phyloP scores from a whole-genome alignment of 208 protist species.

The Leptomonas pyrrhocoris region DNA sequence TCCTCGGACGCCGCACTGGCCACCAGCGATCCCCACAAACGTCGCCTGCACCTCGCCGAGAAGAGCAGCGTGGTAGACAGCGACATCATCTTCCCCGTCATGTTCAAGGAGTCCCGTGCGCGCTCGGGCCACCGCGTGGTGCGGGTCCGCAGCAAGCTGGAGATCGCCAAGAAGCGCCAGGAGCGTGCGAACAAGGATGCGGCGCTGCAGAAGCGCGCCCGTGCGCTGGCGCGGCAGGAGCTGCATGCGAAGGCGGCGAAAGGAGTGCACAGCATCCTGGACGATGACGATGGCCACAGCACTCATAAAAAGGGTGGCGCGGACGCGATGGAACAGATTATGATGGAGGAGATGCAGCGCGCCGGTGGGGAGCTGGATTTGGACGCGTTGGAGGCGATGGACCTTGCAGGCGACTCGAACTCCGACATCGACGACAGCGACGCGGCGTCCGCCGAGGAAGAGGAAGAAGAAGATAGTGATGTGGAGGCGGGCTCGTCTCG shows the following conservation, averaged over 20 bases:
- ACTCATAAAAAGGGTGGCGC: conserved; percentile 7
- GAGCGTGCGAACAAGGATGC: conserved; percentile 27
- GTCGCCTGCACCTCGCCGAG: conserved; percentile 20
- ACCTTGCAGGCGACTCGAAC: conserved; percentile 23
- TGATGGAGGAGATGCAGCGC: conserved; percentile 35
- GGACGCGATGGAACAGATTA: conserved; percentile 31
- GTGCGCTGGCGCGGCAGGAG: conserved; percentile 19
- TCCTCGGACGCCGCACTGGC: neutral
- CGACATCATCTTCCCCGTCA: conserved; percentile 78
- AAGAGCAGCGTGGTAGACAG: conserved; percentile 36
- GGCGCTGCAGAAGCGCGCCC: conserved; percentile 43
- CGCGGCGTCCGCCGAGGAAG: neutral
- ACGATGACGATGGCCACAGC: conserved; percentile 8
- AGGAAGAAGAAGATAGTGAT: conserved; percentile 10
- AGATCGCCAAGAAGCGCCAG: conserved; percentile 35
- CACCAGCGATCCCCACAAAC: conserved; percentile 4
- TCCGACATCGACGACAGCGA: conserved; percentile 13
- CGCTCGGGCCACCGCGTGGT: conserved; percentile 48
- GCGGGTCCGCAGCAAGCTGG: conserved; percentile 54
- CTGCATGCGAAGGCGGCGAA: conserved; percentile 9
- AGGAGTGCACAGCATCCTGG: conserved; percentile 36
- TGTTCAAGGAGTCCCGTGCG: conserved; percentile 77
- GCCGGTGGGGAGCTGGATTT: conserved; percentile 42
- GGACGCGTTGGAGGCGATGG: conserved; percentile 49
- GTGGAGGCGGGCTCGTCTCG: conserved; percentile 10